These are phyloP conservation scores for Pythium phragmitis DNA, from an alignment of 352 stramenopile genomes.

Conservation along the genomic window DNA sequence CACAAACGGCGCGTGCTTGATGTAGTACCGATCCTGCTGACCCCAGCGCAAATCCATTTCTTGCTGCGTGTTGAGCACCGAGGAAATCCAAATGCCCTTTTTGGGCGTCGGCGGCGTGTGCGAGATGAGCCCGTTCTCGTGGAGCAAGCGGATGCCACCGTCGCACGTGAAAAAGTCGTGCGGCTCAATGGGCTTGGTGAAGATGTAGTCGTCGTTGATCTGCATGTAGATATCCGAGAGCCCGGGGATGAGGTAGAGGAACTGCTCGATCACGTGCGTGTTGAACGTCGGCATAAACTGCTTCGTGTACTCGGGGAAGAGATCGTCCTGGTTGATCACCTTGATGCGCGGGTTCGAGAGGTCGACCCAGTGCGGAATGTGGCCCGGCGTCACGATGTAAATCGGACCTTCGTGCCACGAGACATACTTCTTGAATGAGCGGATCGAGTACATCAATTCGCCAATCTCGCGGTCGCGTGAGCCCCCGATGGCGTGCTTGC, in stretches of 20 bases:
- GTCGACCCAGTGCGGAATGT: conserved; percentile 85
- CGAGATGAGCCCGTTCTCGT: conserved; percentile 75
- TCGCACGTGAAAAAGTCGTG: conserved; percentile 88
- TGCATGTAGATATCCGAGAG: conserved; percentile 89
- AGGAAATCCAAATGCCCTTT: conserved; percentile 87
- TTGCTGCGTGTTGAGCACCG: conserved; percentile 86
- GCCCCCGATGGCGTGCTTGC: conserved; percentile 68
- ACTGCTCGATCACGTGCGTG: conserved; percentile 89
- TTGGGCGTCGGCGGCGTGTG: conserved; percentile 71
- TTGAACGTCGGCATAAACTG: conserved; percentile 83
- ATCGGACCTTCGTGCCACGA: conserved; percentile 83
- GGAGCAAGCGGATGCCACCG: conserved; percentile 77
- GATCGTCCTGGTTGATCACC: conserved; percentile 85
- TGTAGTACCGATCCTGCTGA: conserved; percentile 76
- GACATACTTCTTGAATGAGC: conserved; percentile 81
- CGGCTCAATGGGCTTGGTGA: conserved; percentile 75
- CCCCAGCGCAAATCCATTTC: conserved; percentile 86
- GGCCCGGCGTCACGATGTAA: conserved; percentile 81
- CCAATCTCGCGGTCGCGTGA: conserved; percentile 86
- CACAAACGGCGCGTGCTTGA: conserved; percentile 88
- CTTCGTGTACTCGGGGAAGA: conserved; percentile 84
- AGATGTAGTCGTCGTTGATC: conserved; percentile 90
- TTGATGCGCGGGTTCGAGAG: conserved; percentile 81
- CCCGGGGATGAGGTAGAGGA: conserved; percentile 80
- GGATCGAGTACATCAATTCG: conserved; percentile 88